These are phyloP conservation scores for Ordospora pajunii DNA, from an alignment of 371 early-diverging fungal species.

Conservation along the genomic window DNA sequence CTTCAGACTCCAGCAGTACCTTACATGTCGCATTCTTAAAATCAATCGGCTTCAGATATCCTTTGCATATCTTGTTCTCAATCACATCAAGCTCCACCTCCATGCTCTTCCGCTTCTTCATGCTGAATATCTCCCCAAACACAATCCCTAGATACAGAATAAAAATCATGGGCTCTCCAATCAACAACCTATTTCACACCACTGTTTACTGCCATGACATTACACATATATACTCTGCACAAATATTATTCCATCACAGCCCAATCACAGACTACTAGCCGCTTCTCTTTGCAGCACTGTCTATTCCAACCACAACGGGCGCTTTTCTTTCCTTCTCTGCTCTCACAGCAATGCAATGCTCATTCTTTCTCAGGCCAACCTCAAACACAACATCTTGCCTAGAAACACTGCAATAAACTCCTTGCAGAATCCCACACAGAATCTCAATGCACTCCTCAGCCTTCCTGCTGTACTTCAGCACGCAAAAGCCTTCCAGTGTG, in stretches of 20 bases:
- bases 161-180: constrained; percentile 17
- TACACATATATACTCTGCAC: too few relatives aligned
- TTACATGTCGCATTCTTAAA: constrained; percentile 18
- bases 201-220: background rate
- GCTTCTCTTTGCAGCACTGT: too few relatives aligned
- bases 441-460: background rate
- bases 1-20: constrained; percentile 37
- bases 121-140: constrained; percentile 17
- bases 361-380: background rate
- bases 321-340: background rate
- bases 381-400: background rate
- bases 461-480: background rate
- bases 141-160: constrained; percentile 7
- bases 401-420: background rate
- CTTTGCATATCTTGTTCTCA: constrained; percentile 53
- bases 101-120: background rate
- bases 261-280: too few relatives aligned
- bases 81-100: constrained; percentile 39
- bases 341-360: background rate
- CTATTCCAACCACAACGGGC: background rate
- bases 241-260: too few relatives aligned
- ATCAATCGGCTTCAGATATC: constrained; percentile 35
- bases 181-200: background rate
- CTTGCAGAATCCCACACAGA: background rate
- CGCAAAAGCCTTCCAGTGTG: background rate